Conservation (phyloP, 352 stramenopile genomes). For the Phytophthora agathidicida region DNA sequence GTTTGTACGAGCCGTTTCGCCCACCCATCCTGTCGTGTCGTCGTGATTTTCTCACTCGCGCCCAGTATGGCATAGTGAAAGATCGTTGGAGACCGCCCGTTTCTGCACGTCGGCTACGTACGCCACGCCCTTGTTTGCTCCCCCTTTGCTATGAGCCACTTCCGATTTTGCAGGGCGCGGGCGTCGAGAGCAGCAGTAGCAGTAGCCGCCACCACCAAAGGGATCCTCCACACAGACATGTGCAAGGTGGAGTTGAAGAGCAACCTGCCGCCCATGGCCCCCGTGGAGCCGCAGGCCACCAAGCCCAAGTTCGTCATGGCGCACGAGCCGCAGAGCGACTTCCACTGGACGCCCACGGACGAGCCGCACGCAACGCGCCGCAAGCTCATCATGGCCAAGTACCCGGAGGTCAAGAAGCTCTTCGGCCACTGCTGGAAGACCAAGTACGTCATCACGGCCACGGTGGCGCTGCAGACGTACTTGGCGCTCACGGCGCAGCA, state of each 20-base stretch:
- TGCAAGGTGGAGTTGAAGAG: conserved; percentile 58
- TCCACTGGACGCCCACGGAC: conserved; percentile 85
- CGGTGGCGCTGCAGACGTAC: conserved; percentile 85
- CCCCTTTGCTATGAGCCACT: conserved; percentile 8
- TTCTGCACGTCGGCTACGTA: conserved; percentile 29
- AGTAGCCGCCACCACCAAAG: conserved; percentile 2
- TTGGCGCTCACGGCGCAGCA: conserved; percentile 72
- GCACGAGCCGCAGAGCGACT: conserved; percentile 60
- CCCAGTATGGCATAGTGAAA: conserved; percentile 17
- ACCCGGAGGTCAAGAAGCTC: conserved; percentile 91
- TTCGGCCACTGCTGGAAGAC: conserved; percentile 86
- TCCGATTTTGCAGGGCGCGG: conserved; percentile 36
- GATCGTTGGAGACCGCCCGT: conserved; percentile 15
- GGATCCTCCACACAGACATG: conserved; percentile 20
- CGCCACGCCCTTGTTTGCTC: too few species aligned
- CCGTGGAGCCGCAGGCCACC: conserved; percentile 40
- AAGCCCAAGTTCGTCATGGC: conserved; percentile 57
- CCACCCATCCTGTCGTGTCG: conserved; percentile 21
- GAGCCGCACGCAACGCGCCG: conserved; percentile 89
- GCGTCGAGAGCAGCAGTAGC: conserved; percentile 16
- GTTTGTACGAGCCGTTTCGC: conserved; percentile 12
- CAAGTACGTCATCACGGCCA: conserved; percentile 85
- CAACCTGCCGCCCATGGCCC: conserved; percentile 38
- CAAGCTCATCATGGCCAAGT: conserved; percentile 85
- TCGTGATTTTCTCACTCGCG: conserved; percentile 14